Conservation (phyloP, 805 yeast species). For the Yarrowia sp. region DNA sequence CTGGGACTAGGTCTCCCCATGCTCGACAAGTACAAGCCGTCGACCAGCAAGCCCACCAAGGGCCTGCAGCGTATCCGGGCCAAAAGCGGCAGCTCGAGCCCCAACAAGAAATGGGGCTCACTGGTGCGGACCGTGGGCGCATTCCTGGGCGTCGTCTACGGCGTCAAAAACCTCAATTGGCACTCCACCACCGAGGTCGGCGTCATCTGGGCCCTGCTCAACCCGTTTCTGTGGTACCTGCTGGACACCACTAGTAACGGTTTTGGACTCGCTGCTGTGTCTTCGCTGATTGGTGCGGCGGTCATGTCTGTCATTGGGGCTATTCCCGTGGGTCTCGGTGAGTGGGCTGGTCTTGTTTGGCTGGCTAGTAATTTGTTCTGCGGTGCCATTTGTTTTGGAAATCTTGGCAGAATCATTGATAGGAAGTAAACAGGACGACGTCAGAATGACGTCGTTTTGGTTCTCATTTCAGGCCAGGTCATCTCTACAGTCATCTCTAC, state of each 20-base stretch:
- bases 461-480: no score
- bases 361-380: slow-evolving; percentile 37
- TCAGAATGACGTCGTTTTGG: no score
- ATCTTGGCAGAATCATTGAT: slow-evolving; percentile 36
- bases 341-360: slow-evolving; percentile 32
- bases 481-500: no score
- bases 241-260: slow-evolving; percentile 41
- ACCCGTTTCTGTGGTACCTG: slow-evolving; percentile 42
- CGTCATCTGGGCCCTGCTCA: slow-evolving; percentile 39
- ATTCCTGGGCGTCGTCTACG: slow-evolving; percentile 41
- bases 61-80: slow-evolving; percentile 13
- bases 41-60: not conserved
- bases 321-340: slow-evolving; percentile 30
- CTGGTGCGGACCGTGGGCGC: slow-evolving; percentile 41
- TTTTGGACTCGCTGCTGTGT: slow-evolving; percentile 35
- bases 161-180: slow-evolving; percentile 41
- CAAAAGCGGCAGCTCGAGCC: not conserved
- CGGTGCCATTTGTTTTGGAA: slow-evolving; percentile 41
- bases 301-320: slow-evolving; percentile 36
- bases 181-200: slow-evolving; percentile 39
- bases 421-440: not conserved
- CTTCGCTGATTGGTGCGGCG: slow-evolving; percentile 31
- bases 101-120: slow-evolving; percentile 37
- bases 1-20: not conserved
- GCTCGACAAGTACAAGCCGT: slow-evolving; percentile 1